Evolutionary conservation across 345 rosid genomes (phyloP).

Genomic region (Noccaea caerulescens): DNA sequence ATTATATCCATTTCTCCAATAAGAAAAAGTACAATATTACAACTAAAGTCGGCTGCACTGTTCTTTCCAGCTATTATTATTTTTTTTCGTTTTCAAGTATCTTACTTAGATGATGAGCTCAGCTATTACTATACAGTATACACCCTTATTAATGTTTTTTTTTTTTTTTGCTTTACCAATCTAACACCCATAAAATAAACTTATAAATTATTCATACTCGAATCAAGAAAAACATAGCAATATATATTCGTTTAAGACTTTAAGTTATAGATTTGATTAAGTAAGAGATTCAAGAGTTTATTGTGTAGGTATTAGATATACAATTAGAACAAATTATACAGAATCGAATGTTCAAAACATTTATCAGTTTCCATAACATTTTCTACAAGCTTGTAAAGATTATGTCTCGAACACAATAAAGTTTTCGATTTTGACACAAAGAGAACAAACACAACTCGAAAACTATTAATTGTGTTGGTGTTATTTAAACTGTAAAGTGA

Average conservation of each 20-base stretch:
- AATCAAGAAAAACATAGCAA: too few relatives aligned
- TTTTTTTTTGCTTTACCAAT: not conserved
- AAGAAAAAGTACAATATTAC: not conserved
- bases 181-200: not conserved
- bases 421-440: not conserved
- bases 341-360: too few relatives aligned
- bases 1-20: not conserved
- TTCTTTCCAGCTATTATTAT: slow-evolving; percentile 14
- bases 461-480: slow-evolving; percentile 1
- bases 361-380: not conserved
- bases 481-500: slow-evolving; percentile 28
- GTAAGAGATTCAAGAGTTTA: not conserved
- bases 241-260: not conserved
- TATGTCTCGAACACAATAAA: not conserved
- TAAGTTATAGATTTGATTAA: not conserved
- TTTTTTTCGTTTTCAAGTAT: not conserved
- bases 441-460: not conserved
- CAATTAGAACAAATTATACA: too few relatives aligned
- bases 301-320: not conserved
- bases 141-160: not conserved
- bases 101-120: not conserved
- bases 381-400: not conserved
- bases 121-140: not conserved
- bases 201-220: too few relatives aligned
- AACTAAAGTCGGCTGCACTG: slow-evolving; percentile 18